These are phyloP conservation scores for Phytophthora nicotianae DNA, from an alignment of 352 stramenopile species.

Conservation along the genomic window DNA sequence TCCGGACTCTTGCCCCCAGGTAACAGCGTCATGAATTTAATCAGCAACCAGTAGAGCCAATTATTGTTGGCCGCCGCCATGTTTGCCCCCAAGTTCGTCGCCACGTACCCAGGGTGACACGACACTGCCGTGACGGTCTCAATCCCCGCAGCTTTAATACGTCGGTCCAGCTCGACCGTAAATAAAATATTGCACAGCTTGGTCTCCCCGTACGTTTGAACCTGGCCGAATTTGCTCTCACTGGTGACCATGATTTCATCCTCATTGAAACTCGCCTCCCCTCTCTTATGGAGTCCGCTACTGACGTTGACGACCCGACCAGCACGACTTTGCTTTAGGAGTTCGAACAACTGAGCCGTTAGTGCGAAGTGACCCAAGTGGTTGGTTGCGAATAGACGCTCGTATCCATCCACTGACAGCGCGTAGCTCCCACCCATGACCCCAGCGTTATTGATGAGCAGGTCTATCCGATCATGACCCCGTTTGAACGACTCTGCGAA, in stretches of 20 bases:
- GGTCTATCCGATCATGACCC: conserved; percentile 38
- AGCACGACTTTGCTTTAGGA: conserved; percentile 35
- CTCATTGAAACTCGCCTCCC: conserved; percentile 24
- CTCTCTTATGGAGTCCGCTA: conserved; percentile 35
- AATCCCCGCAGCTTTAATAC: conserved; percentile 30
- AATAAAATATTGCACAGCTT: conserved; percentile 66
- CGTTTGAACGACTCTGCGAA: conserved; percentile 41
- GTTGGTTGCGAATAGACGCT: conserved; percentile 67
- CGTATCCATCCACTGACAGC: conserved; percentile 44
- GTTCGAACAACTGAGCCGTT: conserved; percentile 44
- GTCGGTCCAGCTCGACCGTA: conserved; percentile 47
- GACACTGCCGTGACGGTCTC: conserved; percentile 26
- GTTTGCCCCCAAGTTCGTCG: conserved; percentile 34
- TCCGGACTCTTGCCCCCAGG: conserved; percentile 6
- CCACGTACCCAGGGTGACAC: conserved; percentile 43
- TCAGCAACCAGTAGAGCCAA: conserved; percentile 32
- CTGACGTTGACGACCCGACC: conserved; percentile 43
- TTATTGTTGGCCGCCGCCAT: conserved; percentile 28
- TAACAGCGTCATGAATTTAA: background rate
- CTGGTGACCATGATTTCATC: conserved; percentile 39
- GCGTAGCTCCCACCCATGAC: conserved; percentile 48
- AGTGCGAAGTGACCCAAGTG: conserved; percentile 63
- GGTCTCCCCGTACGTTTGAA: conserved; percentile 44
- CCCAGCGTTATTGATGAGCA: conserved; percentile 77
- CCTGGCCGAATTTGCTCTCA: conserved; percentile 35